Evolutionary conservation across 176 grass and related monocot genomes (phyloP), one percentile per base, ranked within the genome.

Genomic region (Olyra latifolia): DNA sequence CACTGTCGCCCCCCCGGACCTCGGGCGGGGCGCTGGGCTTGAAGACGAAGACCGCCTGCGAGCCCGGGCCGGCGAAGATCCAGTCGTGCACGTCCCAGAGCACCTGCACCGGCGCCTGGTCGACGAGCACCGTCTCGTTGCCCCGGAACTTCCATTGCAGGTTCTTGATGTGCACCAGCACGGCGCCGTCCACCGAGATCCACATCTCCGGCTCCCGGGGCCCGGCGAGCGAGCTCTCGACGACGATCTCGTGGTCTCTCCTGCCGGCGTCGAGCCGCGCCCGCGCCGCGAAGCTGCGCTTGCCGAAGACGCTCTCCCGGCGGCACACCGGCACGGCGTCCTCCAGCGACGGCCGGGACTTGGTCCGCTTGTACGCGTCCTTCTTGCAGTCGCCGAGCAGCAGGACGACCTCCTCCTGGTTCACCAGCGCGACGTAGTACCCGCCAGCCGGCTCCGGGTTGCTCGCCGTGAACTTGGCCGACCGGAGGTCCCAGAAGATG

Each of bases 41-140:
- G 88, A 98, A 98, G 62, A 89, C 59, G 74, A 95, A 95, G 10
- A 85, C 83, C 0, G 86, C 90, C 44, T 95, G 92, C 4, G 88
- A 67, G 3, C 71, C 91, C 0, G 92, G 80, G 0, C 83, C 74
- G 12, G 72, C 54, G 71, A 98, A 95, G 1, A 98, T 69, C 96
- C 96, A 98, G 80, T 98, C 92, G 28, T 98, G 92, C 74, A 95
- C 96, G 60, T 98, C 90, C 90, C 92, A 95, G 16, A 98, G 79
- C 63, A 98, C 95, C 73, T 94, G 92, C 66, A 98, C 85, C 0
- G 92, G 89, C 56, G 77, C 71, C 69, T 91, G 12, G 49, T 89
- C 92, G 46, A 98, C 85, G 39, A 82, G 58, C 84, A 98, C 88
- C 29, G 85, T 91, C 83, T 92, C 74, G 60, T 94, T 98, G 0